Percentiles rank a stretch among this genome's conserved stretches.
Evolutionary conservation across 768 basidiomycete species (phyloP).

Genomic region (Tylopilus plumbeoviolaceoides): DNA sequence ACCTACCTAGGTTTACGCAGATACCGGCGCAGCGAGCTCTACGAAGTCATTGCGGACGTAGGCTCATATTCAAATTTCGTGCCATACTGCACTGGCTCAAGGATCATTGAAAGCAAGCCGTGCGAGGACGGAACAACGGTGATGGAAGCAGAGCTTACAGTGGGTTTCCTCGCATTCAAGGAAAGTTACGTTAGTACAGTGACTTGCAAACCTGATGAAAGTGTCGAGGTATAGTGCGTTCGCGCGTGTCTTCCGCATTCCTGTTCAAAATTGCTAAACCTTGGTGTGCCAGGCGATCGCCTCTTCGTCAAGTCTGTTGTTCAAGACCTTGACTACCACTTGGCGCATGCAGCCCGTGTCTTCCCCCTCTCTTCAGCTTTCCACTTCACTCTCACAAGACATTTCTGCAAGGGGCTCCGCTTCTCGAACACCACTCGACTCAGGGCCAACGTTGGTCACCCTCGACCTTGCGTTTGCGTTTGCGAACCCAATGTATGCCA

Average conservation of each 20-base stretch:
- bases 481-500: slow-evolving; percentile 79
- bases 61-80: slow-evolving; percentile 82
- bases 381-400: slow-evolving; percentile 12
- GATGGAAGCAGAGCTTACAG: slow-evolving; percentile 82
- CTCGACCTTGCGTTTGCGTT: slow-evolving; percentile 86
- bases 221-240: slow-evolving; percentile 54
- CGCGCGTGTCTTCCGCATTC: slow-evolving; percentile 1
- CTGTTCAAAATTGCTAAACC: slow-evolving; percentile 6
- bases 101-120: slow-evolving; percentile 43
- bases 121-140: slow-evolving; percentile 35
- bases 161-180: slow-evolving; percentile 82
- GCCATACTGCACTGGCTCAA: slow-evolving; percentile 80
- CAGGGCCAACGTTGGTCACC: slow-evolving; percentile 71
- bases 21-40: slow-evolving; percentile 75
- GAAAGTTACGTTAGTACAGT: slow-evolving; percentile 89
- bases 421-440: slow-evolving; percentile 10
- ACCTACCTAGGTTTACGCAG: slow-evolving; percentile 37
- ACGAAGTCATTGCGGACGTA: slow-evolving; percentile 83
- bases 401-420: background rate
- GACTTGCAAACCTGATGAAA: slow-evolving; percentile 70
- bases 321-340: slow-evolving; percentile 63
- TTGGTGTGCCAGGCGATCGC: slow-evolving; percentile 55
- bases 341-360: slow-evolving; percentile 72
- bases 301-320: slow-evolving; percentile 66
- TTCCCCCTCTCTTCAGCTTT: slow-evolving; percentile 37